phyloP scores from a whole-genome alignment of 108 stramenopile genomes.

The Halocafeteria seosinensis region DNA sequence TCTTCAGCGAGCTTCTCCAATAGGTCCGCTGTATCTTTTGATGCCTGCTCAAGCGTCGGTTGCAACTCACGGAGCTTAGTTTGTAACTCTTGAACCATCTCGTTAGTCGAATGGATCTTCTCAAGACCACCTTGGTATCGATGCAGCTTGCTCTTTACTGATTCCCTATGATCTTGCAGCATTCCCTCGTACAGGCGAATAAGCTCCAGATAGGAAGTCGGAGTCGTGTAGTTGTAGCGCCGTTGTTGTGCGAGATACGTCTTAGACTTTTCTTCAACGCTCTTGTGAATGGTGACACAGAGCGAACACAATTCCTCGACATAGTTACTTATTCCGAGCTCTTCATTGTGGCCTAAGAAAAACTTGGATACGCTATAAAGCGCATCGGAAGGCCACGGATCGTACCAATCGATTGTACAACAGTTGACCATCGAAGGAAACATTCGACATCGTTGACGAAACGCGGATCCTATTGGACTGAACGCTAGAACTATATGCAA shows the following conservation, averaged over 20 bases:
- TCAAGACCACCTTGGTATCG: slow-evolving; percentile 32
- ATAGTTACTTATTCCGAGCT: slow-evolving; percentile 32
- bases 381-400: slow-evolving; percentile 55
- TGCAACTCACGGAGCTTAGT: slow-evolving; percentile 14
- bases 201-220: slow-evolving; percentile 41
- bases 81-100: slow-evolving; percentile 21
- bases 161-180: slow-evolving; percentile 26
- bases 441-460: slow-evolving; percentile 35
- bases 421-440: slow-evolving; percentile 49
- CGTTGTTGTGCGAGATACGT: slow-evolving; percentile 21
- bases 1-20: slow-evolving; percentile 17
- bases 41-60: slow-evolving; percentile 13
- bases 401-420: slow-evolving; percentile 57
- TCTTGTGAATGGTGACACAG: slow-evolving; percentile 34
- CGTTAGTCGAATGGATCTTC: slow-evolving; percentile 32
- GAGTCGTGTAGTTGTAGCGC: slow-evolving; percentile 40
- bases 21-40: slow-evolving; percentile 11
- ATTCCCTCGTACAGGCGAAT: slow-evolving; percentile 34
- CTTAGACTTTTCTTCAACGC: slow-evolving; percentile 24
- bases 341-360: slow-evolving; percentile 23
- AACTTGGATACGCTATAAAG: slow-evolving; percentile 45
- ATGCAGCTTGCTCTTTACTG: slow-evolving; percentile 19
- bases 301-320: slow-evolving; percentile 23
- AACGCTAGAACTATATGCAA: slow-evolving; percentile 44
- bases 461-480: slow-evolving; percentile 48